phyloP scores from a whole-genome alignment of 148 eudicot species.

The Hydrangea macrophylla region DNA sequence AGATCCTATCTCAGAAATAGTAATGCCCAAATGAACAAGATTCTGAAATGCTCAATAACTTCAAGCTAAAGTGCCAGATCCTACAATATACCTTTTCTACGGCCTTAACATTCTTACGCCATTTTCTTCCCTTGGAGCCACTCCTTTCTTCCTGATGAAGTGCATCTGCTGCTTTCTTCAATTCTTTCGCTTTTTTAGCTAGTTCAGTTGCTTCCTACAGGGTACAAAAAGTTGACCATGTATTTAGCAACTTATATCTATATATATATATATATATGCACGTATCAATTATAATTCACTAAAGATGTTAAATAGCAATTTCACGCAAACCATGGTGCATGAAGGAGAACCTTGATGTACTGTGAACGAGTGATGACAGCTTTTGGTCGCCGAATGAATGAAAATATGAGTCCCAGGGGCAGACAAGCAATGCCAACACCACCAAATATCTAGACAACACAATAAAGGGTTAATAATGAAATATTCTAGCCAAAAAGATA shows the following conservation, averaged over 20 bases:
- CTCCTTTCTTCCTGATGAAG: conserved; percentile 94
- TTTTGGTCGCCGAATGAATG: conserved; percentile 92
- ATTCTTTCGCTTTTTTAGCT: conserved; percentile 87
- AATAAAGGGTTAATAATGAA: conserved; percentile 4
- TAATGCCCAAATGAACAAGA: background rate
- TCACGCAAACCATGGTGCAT: background rate
- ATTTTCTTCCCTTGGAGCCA: conserved; percentile 89
- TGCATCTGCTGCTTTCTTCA: conserved; percentile 90
- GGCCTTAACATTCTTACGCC: conserved; percentile 95
- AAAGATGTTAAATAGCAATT: background rate
- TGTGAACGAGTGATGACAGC: conserved; percentile 99
- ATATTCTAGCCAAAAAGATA: background rate
- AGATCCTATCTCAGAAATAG: background rate
- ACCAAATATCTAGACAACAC: conserved; percentile 69
- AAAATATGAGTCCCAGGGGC: conserved; percentile 85
- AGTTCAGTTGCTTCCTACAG: conserved; percentile 99
- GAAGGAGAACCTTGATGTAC: conserved; percentile 87
- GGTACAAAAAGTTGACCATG: conserved; percentile 2
- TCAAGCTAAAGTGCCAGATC: conserved; percentile 1
- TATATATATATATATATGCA: too few relatives aligned
- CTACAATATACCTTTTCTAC: conserved; percentile 68
- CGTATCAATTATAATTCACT: background rate
- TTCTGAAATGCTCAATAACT: background rate
- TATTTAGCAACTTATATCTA: conserved; percentile 7
- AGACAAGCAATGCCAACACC: conserved; percentile 98